A percentile compares a stretch with the other conserved stretches of the same genome.
Conservation (phyloP, 148 eudicot species). For the Pharnaceum exiguum region DNA sequence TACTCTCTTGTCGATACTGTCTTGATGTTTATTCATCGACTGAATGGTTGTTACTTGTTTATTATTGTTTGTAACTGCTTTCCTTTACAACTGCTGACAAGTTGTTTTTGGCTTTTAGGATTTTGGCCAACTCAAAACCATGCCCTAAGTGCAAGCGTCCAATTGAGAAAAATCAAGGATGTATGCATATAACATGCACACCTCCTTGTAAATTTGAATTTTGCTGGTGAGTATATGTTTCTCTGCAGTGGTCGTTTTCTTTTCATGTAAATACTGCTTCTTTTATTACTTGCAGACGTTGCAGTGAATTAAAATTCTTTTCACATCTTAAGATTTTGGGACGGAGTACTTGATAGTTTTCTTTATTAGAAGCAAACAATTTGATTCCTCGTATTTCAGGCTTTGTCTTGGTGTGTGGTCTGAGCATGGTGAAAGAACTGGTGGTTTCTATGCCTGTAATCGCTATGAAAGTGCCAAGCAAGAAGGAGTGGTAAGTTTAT, state of each 20-base stretch:
- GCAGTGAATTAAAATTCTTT: background rate
- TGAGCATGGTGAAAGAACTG: constrained; percentile 86
- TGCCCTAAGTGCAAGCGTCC: constrained; percentile 99
- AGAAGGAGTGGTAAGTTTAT: constrained; percentile 65
- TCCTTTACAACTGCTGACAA: background rate
- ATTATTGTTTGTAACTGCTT: background rate
- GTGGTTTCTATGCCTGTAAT: constrained; percentile 92
- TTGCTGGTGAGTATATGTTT: constrained; percentile 60
- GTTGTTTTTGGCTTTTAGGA: constrained; percentile 36
- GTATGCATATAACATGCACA: constrained; percentile 93
- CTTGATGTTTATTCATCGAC: no score
- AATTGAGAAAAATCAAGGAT: constrained; percentile 89
- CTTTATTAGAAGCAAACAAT: constrained; percentile 1
- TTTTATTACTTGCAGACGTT: background rate
- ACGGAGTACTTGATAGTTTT: background rate
- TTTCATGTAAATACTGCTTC: background rate
- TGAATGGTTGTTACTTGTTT: background rate
- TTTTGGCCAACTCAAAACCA: constrained; percentile 85
- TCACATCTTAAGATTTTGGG: background rate
- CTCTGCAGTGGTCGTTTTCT: no score
- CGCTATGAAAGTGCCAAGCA: constrained; percentile 93
- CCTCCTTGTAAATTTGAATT: constrained; percentile 90
- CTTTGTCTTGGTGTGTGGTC: constrained; percentile 89
- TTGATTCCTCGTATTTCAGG: constrained; percentile 37
- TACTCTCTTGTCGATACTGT: no score